phyloP scores from a whole-genome alignment of 1,139 yeast genomes.

The Diutina ranongensis region DNA sequence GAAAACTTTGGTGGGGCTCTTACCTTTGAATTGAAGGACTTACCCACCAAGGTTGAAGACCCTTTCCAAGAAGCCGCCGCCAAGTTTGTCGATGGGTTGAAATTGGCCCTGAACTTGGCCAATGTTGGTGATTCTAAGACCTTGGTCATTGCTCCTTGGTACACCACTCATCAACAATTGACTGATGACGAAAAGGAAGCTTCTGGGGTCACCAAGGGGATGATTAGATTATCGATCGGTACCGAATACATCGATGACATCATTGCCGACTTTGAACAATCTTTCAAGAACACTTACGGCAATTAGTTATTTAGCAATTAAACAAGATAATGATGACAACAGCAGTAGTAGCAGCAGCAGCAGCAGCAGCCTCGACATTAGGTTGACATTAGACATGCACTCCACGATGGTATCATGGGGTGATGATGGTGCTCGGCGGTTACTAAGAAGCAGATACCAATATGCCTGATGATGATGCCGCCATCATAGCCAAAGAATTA shows the following conservation, averaged over 20 bases:
- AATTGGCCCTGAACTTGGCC: constrained; percentile 84
- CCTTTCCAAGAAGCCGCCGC: constrained; percentile 70
- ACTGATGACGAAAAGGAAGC: constrained; percentile 65
- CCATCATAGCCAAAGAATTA: too few species aligned
- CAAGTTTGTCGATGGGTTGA: constrained; percentile 66
- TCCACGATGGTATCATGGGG: too few species aligned
- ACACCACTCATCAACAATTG: constrained; percentile 91
- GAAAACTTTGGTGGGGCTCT: constrained; percentile 80
- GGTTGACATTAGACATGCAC: too few species aligned
- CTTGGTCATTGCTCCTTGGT: constrained; percentile 88
- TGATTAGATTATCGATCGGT: constrained; percentile 83
- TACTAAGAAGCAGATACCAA: too few species aligned
- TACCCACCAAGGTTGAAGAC: constrained; percentile 31
- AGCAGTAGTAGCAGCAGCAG: too few species aligned
- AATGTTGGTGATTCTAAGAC: constrained; percentile 96
- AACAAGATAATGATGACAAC: too few species aligned
- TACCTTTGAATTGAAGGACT: constrained; percentile 76
- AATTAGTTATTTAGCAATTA: not conserved
- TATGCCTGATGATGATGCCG: too few species aligned
- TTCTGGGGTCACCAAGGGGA: constrained; percentile 79
- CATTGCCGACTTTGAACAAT: constrained; percentile 75
- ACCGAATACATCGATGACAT: constrained; percentile 85
- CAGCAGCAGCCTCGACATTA: too few species aligned
- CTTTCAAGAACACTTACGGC: constrained; percentile 45
- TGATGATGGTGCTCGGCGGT: too few species aligned